phyloP scores from a whole-genome alignment of 1,139 yeast species.

The Debaryomyces psychrophilus region DNA sequence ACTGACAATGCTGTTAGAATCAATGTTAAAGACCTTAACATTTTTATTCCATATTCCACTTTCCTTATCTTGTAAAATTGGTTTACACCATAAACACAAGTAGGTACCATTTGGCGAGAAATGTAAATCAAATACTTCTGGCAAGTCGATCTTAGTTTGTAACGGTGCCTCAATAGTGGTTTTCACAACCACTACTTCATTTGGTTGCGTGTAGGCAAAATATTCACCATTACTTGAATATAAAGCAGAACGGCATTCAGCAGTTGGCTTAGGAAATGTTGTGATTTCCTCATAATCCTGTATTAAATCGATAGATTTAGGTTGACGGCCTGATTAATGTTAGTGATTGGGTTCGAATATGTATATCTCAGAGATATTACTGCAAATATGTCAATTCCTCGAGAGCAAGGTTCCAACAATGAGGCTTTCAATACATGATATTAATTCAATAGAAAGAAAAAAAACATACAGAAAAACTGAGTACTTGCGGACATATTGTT shows the following conservation, averaged over 20 bases:
- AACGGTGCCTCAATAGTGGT: constrained; percentile 44
- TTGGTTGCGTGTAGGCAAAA: constrained; percentile 61
- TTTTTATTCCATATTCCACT: constrained; percentile 75
- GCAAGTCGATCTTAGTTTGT: constrained; percentile 48
- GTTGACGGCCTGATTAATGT: constrained; percentile 54
- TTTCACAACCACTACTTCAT: constrained; percentile 58
- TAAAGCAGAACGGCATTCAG: constrained; percentile 49
- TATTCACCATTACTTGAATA: constrained; percentile 58
- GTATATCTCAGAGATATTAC: constrained; percentile 2
- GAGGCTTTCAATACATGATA: neutral
- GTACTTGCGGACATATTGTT: constrained; percentile 39
- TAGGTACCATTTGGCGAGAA: constrained; percentile 90
- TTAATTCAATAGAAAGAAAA: neutral
- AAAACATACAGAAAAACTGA: constrained; percentile 47
- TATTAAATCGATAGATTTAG: constrained; percentile 61
- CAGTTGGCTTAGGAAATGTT: constrained; percentile 37
- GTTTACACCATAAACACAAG: constrained; percentile 90
- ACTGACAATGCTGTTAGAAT: constrained; percentile 51
- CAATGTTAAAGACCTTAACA: constrained; percentile 70
- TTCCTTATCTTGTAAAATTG: constrained; percentile 59
- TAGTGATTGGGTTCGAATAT: constrained; percentile 16
- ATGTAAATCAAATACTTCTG: constrained; percentile 76
- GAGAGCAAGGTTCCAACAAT: neutral
- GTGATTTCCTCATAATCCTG: constrained; percentile 50
- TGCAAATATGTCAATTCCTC: neutral